Evolutionary conservation across 225 moss, liverwort and hornwort genomes (phyloP), one percentile per base, ranked within the genome.

Genomic region (Rhytidiadelphus loreus): DNA sequence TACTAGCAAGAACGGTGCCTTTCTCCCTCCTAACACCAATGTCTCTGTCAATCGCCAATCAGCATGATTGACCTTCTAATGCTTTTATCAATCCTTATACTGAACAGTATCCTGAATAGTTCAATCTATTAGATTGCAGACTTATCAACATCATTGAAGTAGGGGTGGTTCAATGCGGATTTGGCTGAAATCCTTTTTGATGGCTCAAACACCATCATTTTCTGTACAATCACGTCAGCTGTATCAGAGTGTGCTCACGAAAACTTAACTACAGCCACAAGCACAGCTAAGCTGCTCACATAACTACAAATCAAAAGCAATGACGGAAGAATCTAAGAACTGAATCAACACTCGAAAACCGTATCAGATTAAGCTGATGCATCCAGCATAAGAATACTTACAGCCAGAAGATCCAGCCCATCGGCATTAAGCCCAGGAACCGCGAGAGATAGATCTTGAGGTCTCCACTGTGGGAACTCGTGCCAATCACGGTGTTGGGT

Each of bases 401-500:
- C 91, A 60, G 95, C 86, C 76, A 95, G 91, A 52, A 95, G 95
- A 76, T 95, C 93, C 25, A 95, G 39, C 13, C 93, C 95, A 52
- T 75, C 92, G 52, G 77, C 86, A 61, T 78, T 65, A 3, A 95
- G 91, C 37, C 88, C 90, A 86, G 90, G 92, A 10, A 93, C 93
- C 5, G 91, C 90, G 6, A 88, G 88, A 11, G 91, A 86, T 22
- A 95, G 72, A 44, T 92, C 91, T 62, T 92, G 91, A 71, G 92
- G 89, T 53, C 89, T 92, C 93, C 93, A 94, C 60, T 94, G 94
- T 4, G 93, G 94, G 16, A 95, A 95, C 66, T 93, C 92, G 77
- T 95, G 93, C 94, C 94, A 95, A 60, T 93, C 92, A n/a, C 94
- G 91, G 86, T 91, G 91, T 69, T 89, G 88, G 85, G 90, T 94